phyloP scores from a whole-genome alignment of 2,329 filamentous ascomycete genomes.

The Trichoderma sp. region DNA sequence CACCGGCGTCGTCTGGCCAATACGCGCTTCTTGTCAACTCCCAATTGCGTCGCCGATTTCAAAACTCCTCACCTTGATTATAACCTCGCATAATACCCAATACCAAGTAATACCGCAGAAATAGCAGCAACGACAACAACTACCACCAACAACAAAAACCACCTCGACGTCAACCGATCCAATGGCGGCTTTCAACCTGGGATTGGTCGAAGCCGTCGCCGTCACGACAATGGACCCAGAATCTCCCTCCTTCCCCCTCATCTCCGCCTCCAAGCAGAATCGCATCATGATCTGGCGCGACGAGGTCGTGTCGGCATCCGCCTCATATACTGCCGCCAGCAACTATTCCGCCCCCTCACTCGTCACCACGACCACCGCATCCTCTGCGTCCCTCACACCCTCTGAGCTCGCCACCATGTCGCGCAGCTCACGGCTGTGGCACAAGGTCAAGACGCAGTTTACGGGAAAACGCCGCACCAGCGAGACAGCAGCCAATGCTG shows the following conservation, averaged over 20 bases:
- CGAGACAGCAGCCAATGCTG: constrained; percentile 18
- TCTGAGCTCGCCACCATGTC: constrained; percentile 28
- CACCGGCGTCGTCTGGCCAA: background rate
- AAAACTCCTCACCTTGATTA: background rate
- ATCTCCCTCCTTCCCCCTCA: constrained; percentile 26
- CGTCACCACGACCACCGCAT: constrained; percentile 36
- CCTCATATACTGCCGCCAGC: constrained; percentile 30
- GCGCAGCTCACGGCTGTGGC: constrained; percentile 30
- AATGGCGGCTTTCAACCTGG: background rate
- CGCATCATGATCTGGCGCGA: constrained; percentile 53
- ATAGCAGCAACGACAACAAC: background rate
- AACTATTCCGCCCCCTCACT: constrained; percentile 36
- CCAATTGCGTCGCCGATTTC: background rate
- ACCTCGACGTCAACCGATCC: background rate
- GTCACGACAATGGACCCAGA: constrained; percentile 4
- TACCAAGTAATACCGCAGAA: background rate
- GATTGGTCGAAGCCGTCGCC: background rate
- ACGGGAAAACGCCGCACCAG: constrained; percentile 25
- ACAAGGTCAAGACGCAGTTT: constrained; percentile 28
- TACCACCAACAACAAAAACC: background rate
- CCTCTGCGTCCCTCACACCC: constrained; percentile 32
- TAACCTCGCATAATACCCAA: background rate
- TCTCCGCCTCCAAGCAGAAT: constrained; percentile 39
- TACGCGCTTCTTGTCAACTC: background rate
- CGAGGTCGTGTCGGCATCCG: constrained; percentile 45